Evolutionary conservation across 768 basidiomycete genomes (phyloP).

Genomic region (Daedaleopsis sinensis): DNA sequence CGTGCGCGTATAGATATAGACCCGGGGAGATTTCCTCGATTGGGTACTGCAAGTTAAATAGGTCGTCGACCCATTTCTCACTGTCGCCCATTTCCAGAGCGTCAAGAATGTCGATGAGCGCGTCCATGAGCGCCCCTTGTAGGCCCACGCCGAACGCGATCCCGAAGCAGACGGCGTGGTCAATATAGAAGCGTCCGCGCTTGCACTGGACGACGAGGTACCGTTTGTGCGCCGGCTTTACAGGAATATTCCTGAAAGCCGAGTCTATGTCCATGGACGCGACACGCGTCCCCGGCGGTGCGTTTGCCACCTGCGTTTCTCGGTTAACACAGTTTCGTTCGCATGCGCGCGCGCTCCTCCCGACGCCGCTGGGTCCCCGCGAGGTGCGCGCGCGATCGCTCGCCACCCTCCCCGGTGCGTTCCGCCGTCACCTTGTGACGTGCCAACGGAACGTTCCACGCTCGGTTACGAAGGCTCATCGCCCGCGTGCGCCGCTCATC

Average conservation of each 20-base stretch:
- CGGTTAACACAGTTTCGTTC: no score
- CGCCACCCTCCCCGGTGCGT: no score
- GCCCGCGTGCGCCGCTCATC: no score
- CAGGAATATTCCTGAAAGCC: conserved; percentile 5
- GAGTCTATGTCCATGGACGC: conserved; percentile 6
- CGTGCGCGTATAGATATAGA: background rate
- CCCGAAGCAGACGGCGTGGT: conserved; percentile 4
- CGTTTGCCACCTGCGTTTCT: conserved; percentile 6
- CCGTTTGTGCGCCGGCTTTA: background rate
- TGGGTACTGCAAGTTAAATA: background rate
- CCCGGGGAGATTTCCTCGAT: background rate
- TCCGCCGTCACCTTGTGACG: no score
- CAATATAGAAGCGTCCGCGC: background rate
- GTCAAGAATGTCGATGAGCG: background rate
- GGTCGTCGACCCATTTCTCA: conserved; percentile 16
- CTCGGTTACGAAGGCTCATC: no score
- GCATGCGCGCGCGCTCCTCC: no score
- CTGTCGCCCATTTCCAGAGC: background rate
- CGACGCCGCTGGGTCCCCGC: no score
- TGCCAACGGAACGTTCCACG: no score
- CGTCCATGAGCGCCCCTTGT: conserved; percentile 6
- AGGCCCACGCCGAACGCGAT: background rate
- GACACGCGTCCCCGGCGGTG: conserved; percentile 5
- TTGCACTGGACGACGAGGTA: background rate
- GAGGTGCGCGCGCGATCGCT: background rate